Evolutionary conservation across 768 basidiomycete species (phyloP), one percentile per base, ranked within the genome.

Genomic region (Aureoboletus auriporus): DNA sequence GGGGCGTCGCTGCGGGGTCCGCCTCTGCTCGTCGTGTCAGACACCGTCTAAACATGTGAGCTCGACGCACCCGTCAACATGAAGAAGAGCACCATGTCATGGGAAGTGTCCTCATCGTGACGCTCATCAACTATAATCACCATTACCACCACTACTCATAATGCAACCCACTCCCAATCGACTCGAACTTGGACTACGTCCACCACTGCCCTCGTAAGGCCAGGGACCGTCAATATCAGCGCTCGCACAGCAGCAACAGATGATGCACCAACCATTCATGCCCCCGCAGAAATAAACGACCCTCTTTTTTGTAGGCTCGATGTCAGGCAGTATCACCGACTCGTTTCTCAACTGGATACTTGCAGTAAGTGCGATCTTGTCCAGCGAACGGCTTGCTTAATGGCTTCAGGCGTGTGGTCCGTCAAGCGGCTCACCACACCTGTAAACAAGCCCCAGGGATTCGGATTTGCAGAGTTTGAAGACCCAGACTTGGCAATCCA

Each of bases 391-490:
- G 13, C 29, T 28, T 29, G 13, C 33, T 39, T 12, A 50, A 39
- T 36, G 7, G 28, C 29, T 40, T n/a, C 50, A 97, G 94, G 84
- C 93, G 27, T 97, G 93, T 58, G 96, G 96, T 13, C 81, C 84
- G 4, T 99, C 71, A 97, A 94, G 59, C 85, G 94, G 12, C 82
- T 94, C 17, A 89, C 89, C 39, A 94, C 93, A 2, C 90, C 93
- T 23, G 84, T 88, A 14, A 91, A 94, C 61, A 91, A 94, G 66
- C 89, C 94, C 6, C 90, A 94, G 72, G 93, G 92, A 4, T 98
- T 98, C 63, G 96, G 94, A 9, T 99, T 98, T 68, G 95, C 92
- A 42, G 90, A 95, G 66, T 98, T 81, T 63, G 89, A 94, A 64
- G 94, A 94, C 46, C 91, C 95, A 12, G 89, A 94, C 64, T 83